These are phyloP conservation scores for Pseudogymnoascus sp. DNA, from an alignment of 2,329 filamentous ascomycete genomes.

Conservation along the genomic window DNA sequence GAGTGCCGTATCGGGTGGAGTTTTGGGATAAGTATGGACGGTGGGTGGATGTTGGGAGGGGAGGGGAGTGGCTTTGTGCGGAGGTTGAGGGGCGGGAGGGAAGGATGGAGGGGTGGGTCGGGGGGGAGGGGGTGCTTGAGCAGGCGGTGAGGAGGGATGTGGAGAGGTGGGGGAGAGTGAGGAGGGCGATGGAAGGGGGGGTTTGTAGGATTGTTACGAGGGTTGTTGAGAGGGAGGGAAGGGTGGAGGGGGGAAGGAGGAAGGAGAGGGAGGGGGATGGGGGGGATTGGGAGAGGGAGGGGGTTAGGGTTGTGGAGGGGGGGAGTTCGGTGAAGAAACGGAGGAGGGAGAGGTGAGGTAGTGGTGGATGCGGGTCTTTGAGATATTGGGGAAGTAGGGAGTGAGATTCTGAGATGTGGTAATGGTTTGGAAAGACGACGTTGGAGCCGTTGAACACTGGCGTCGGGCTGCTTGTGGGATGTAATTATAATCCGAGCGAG, in stretches of 20 bases:
- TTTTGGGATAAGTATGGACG: background rate
- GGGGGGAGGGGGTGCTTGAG: background rate
- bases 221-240: background rate
- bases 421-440: background rate
- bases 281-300: background rate
- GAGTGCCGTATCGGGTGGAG: background rate
- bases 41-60: background rate
- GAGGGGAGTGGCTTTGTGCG: background rate
- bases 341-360: background rate
- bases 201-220: background rate
- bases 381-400: background rate
- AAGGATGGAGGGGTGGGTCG: background rate
- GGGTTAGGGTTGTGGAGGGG: background rate
- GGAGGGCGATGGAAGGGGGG: background rate
- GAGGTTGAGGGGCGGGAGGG: background rate
- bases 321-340: background rate
- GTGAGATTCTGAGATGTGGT: background rate
- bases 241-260: background rate
- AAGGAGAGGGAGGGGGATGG: background rate
- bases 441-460: too few relatives aligned
- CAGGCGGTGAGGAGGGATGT: background rate
- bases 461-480: too few relatives aligned
- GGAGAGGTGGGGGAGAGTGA: background rate
- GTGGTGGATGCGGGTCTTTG: too few relatives aligned
- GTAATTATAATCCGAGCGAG: conserved; percentile 18